These are phyloP conservation scores for Zoysia pacifica DNA, from an alignment of 176 grass and related monocot genomes.

Conservation along the genomic window DNA sequence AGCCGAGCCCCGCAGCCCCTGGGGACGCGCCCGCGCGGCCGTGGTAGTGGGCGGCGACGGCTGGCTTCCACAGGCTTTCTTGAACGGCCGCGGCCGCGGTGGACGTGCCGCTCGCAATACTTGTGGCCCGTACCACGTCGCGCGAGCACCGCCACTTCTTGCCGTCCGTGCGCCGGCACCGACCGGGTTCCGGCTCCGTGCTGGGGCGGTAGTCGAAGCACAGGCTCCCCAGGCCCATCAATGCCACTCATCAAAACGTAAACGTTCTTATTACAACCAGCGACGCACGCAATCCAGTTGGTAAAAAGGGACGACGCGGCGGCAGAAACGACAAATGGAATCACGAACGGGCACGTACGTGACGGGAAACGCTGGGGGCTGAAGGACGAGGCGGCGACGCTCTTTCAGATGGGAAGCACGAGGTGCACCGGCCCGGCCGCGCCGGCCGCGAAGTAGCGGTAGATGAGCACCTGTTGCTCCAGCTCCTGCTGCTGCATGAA, in stretches of 20 bases:
- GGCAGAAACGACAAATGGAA: background rate
- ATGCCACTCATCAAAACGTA: slow-evolving; percentile 27
- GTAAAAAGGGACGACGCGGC: background rate
- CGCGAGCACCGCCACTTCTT: slow-evolving; percentile 99
- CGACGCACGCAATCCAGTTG: background rate
- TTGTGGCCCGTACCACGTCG: slow-evolving; percentile 90
- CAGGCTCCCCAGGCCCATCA: slow-evolving; percentile 82
- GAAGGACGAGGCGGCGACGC: slow-evolving; percentile 86
- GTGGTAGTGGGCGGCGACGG: too few relatives aligned
- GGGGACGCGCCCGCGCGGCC: too few relatives aligned
- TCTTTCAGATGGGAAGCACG: slow-evolving; percentile 97
- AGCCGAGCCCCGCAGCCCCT: too few relatives aligned
- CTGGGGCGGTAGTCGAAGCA: slow-evolving; percentile 94
- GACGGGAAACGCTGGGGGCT: slow-evolving; percentile 78
- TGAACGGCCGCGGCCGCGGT: slow-evolving; percentile 97
- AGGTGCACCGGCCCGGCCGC: slow-evolving; percentile 91
- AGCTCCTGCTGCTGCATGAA: slow-evolving; percentile 99
- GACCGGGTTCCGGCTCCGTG: slow-evolving; percentile 95
- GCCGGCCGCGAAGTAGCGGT: slow-evolving; percentile 89
- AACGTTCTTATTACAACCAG: background rate
- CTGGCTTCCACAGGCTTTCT: slow-evolving; percentile 98
- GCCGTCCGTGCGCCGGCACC: slow-evolving; percentile 92
- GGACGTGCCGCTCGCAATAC: slow-evolving; percentile 99
- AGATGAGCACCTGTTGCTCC: slow-evolving; percentile 99
- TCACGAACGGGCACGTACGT: slow-evolving; percentile 33